Base-by-base conservation (phyloP, 2,329 filamentous ascomycete species). In the Sphaerostilbella broomeana region DNA sequence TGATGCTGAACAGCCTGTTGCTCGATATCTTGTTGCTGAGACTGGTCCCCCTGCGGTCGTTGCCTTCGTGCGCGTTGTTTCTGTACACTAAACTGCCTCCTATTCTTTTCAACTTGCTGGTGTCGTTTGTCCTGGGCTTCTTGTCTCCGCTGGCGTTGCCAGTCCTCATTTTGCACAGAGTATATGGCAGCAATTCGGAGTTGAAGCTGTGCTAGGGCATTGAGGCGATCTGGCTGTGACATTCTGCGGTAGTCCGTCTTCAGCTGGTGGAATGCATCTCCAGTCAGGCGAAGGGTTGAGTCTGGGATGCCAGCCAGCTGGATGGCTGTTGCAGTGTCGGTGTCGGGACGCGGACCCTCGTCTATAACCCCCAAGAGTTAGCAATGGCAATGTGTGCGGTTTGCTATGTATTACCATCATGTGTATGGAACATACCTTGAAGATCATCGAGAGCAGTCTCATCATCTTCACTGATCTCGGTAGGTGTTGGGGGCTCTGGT, bases 181-280 rank as follows among this genome's bases (percentile, higher is more conserved):
- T 67, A 68, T 10, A 68, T 64, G 30, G 65, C 65, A 6, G 65
- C 65, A 16, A 68, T 57, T 11, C 64, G 54, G 10, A 68, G 54
- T 41, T 68, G 65, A 13, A 68, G 45, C 41, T 64, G 61, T 5
- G 65, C 60, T 2, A 68, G 51, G 8, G 57, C 56, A 13, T 58
- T 57, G 3, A 67, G 42, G 5, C 65, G 60, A 7, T 68, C 63
- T 1, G 60, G 51, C 25, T 63, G 61, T 6, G 60, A 51, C 57
- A 68, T 62, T 37, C 65, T 66, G 5, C 65, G 62, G 22, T 67
- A 68, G 21, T 68, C 64, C 29, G 50, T 51, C 48, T 68, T 68
- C 47, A 66, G 63, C 21, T 64, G 61, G 40, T 65, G 61, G 43
- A 68, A 68, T 2, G 64, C 64, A 17, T 68, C 65, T 24, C 65